Base-by-base conservation (phyloP, 768 basidiomycete species). In the Pleurotus sapidus region DNA sequence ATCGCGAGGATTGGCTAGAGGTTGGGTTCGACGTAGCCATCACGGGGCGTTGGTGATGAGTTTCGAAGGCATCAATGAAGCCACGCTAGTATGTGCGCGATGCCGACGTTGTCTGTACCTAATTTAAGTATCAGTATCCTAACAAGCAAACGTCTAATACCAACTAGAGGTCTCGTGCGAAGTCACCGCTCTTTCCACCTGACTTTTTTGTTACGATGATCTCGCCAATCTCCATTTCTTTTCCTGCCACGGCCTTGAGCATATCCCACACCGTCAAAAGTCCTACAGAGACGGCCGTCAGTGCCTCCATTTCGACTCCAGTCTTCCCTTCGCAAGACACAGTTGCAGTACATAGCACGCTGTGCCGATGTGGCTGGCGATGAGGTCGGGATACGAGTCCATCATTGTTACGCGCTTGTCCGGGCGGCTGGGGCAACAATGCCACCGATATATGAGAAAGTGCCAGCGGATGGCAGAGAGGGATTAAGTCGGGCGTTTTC, bases 301-400 rank as follows among this genome's bases (percentile, higher is more conserved):
- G 68, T 20, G 93, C 94, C 72, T 97, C 95, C 89, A 98, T 94
- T 74, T 94, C 92, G 17, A 94, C 91, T 4, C 94, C 90, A 12
- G 93, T 93, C 68, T 86, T 86, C 12, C 91, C 89, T 68, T 86
- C 82, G 61, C 88, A 90, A 40, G 85, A 76, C 37, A 92, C 89
- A 6, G 83, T 87, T 23, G 87, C 89, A 37, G 72, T 70, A 62
- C 88, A 91, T 27, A 78, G 62, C 50, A 93, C 82, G 63, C 76
- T 82, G 69, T 79, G 78, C 56, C 65, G 73, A 50, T 82, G 69
- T 79, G 78, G 57, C 65, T 72, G 27, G 30, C 24, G 27, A 40
- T 38, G 51, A 34, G 30, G 30, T 34, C 30, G 30, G 30, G 30
- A 34, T 34, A 34, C 11, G 9, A 8, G 15, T 30, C 39, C 58